phyloP scores from a whole-genome alignment of 805 yeast genomes.

The Yarrowia keelungensis region DNA sequence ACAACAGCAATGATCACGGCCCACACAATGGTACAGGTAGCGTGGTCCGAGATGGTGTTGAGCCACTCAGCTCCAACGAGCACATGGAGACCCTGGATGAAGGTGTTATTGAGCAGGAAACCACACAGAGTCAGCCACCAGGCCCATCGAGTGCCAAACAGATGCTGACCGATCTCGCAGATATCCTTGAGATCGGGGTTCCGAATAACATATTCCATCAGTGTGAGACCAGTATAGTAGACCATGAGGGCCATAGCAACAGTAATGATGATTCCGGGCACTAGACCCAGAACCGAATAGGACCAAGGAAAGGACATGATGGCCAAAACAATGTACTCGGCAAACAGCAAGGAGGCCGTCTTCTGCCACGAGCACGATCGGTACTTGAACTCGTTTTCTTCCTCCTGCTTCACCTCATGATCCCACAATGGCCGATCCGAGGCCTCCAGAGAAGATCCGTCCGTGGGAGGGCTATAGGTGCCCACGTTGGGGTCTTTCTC shows the following conservation, averaged over 20 bases:
- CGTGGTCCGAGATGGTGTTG: conserved; percentile 60
- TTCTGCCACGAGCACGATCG: conserved; percentile 63
- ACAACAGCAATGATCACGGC: conserved; percentile 58
- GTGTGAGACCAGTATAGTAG: conserved; percentile 62
- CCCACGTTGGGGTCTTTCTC: conserved; percentile 17
- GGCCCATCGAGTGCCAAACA: conserved; percentile 58
- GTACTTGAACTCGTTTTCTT: conserved; percentile 53
- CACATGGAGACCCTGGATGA: conserved; percentile 66
- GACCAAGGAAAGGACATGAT: conserved; percentile 74
- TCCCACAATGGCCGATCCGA: conserved; percentile 33
- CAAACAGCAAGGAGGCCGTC: conserved; percentile 65
- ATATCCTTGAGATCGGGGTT: conserved; percentile 61
- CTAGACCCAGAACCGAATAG: conserved; percentile 63
- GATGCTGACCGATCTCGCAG: conserved; percentile 65
- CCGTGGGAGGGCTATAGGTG: conserved; percentile 11
- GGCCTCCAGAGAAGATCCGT: conserved; percentile 23
- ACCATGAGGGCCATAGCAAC: conserved; percentile 59
- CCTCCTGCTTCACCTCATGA: conserved; percentile 41
- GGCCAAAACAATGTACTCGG: conserved; percentile 68
- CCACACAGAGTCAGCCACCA: conserved; percentile 66
- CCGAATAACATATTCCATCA: conserved; percentile 61
- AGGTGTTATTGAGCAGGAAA: conserved; percentile 61
- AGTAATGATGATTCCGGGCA: conserved; percentile 64
- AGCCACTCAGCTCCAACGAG: conserved; percentile 66
- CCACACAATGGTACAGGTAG: conserved; percentile 61